Evolutionary conservation across 306 rosid species (phyloP), one percentile per base, ranked within the genome.

Genomic region (Begonia peltatifolia): DNA sequence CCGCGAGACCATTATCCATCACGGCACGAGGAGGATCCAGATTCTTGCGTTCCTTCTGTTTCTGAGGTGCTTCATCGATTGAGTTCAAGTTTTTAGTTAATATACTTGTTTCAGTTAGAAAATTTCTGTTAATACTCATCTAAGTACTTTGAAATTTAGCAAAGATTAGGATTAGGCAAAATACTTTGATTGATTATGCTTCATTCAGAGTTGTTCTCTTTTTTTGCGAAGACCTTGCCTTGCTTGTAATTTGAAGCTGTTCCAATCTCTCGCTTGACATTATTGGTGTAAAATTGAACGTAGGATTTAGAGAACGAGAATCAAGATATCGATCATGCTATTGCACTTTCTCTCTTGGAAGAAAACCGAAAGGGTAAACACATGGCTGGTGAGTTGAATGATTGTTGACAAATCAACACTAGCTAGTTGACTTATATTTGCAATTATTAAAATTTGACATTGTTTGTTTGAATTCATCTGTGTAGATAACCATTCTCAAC

Each of bases 281-380:
- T 63, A 60, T 68, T 68, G 42, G 14, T 68, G 57, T 62, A 58
- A 62, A 46, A 53, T 54, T 65, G 62, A 78, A 50, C 78, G 84
- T 69, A 90, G 99, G 99, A 82, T 61, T 68, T 58, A 20, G 84
- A 73, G 72, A 83, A 70, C 2, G 88, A 81, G 72, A 76, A 82
- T 66, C 94, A 83, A 60, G 94, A 80, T 20, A 73, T 86, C 9
- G 88, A 90, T 62, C 94, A 72, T 41, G 99, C 99, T 42, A 81
- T 90, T 68, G 95, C 94, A 38, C 62, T 83, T 8, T 90, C 99
- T 69, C 79, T 90, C 11, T 64, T 36, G 25, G 99, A 86, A 72
- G 88, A 86, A 59, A 86, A 58, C 69, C 81, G 41, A 36, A 75
- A 30, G 57, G 70, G 71, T 38, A 73, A 60, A 57, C 71, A 70